A percentile compares a stretch with the other conserved stretches of the same genome.
These are phyloP conservation scores for Nidularia sp. DNA, from an alignment of 768 basidiomycete species.

Conservation along the genomic window DNA sequence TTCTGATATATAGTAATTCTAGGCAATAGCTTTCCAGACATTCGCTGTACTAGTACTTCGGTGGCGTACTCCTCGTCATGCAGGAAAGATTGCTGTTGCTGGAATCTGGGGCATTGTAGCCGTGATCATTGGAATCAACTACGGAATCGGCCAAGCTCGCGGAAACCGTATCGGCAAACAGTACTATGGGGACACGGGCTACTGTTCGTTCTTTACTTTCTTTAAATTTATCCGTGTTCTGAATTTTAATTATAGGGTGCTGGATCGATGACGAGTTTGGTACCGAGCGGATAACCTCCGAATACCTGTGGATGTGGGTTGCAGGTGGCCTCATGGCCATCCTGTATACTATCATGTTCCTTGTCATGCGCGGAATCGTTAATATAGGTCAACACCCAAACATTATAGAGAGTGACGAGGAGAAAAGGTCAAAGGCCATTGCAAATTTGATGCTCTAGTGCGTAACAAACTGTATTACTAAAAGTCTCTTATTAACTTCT, in stretches of 20 bases:
- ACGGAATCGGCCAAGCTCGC: slow-evolving; percentile 4
- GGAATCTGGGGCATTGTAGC: slow-evolving; percentile 35
- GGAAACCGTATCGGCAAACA: slow-evolving; percentile 23
- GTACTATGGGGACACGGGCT: slow-evolving; percentile 40
- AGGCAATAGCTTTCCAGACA: slow-evolving; percentile 47
- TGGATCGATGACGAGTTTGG: slow-evolving; percentile 37
- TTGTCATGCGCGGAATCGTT: slow-evolving; percentile 34
- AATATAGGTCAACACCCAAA: slow-evolving; percentile 22
- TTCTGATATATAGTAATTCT: not conserved
- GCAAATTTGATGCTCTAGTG: slow-evolving; percentile 47
- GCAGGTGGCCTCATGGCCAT: slow-evolving; percentile 35
- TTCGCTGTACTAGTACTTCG: slow-evolving; percentile 45
- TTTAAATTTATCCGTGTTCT: not conserved
- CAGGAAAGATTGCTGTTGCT: slow-evolving; percentile 26
- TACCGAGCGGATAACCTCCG: slow-evolving; percentile 37
- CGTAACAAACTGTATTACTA: slow-evolving; percentile 10
- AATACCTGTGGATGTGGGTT: slow-evolving; percentile 53
- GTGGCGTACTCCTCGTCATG: slow-evolving; percentile 21
- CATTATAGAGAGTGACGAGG: slow-evolving; percentile 18
- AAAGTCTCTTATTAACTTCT: not conserved
- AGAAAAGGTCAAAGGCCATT: slow-evolving; percentile 18
- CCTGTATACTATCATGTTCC: slow-evolving; percentile 40
- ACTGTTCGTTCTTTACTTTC: slow-evolving; percentile 23
- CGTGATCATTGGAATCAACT: slow-evolving; percentile 33
- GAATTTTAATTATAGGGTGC: slow-evolving; percentile 34